phyloP scores from a whole-genome alignment of 305 asterid genomes.

The Fraxinus floribunda region DNA sequence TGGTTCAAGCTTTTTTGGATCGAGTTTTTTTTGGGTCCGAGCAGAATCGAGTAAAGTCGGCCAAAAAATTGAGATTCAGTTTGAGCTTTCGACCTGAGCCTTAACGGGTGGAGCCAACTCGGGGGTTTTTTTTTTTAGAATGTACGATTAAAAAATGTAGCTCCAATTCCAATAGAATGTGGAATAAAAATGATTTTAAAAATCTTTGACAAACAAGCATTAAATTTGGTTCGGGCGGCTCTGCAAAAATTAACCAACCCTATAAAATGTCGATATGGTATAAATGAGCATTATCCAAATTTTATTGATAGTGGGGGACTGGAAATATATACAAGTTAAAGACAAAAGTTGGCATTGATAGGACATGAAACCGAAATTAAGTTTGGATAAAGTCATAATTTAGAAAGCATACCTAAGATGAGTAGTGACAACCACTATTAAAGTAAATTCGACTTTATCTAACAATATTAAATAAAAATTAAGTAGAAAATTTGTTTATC shows the following conservation, averaged over 20 bases:
- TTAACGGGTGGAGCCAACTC: no score
- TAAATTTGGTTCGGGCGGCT: neutral
- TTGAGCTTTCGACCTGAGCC: no score
- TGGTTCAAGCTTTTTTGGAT: no score
- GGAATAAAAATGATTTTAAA: no score
- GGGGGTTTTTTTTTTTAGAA: no score
- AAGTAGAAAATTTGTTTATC: neutral
- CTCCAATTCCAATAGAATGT: no score
- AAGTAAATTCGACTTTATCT: neutral
- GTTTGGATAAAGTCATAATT: neutral
- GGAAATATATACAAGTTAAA: neutral
- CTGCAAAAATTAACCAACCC: neutral
- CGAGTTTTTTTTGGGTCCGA: no score
- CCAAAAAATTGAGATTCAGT: no score
- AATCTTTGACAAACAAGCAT: neutral
- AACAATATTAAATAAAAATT: neutral
- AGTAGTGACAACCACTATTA: neutral
- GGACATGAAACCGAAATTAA: neutral
- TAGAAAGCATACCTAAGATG: neutral
- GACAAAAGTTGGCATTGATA: neutral
- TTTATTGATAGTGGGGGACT: neutral
- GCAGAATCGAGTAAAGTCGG: no score
- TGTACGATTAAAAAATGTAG: no score
- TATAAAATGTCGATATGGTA: neutral
- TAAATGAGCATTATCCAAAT: neutral